A percentile compares a stretch with the other conserved stretches of the same genome.
These are phyloP conservation scores for Hamigera avellanea DNA, from an alignment of 495 filamentous ascomycete genomes.

Conservation along the genomic window DNA sequence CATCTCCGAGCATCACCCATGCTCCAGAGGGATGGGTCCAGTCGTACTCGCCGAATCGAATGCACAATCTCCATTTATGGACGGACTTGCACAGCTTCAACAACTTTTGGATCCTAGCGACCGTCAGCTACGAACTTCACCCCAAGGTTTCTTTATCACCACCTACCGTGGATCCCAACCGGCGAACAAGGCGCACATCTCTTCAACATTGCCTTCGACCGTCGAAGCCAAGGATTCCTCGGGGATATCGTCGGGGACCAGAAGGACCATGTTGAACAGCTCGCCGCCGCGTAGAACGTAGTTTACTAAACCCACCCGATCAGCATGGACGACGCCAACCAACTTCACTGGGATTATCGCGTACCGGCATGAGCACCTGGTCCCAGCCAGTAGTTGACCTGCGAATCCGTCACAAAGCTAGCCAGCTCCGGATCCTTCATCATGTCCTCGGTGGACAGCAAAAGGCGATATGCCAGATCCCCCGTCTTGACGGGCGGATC, in stretches of 20 bases:
- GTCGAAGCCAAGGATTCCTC: conserved; percentile 40
- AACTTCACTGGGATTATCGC: too few relatives aligned
- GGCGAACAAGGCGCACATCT: conserved; percentile 51
- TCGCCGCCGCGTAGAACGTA: conserved; percentile 40
- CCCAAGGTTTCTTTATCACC: too few relatives aligned
- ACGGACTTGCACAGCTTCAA: too few relatives aligned
- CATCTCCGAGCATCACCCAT: too few relatives aligned
- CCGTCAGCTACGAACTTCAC: too few relatives aligned
- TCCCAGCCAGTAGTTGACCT: conserved; percentile 63
- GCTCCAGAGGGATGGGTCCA: too few relatives aligned
- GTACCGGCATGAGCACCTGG: conserved; percentile 52
- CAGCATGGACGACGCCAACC: too few relatives aligned
- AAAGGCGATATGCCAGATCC: conserved; percentile 54
- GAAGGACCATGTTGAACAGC: conserved; percentile 56
- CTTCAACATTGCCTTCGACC: conserved; percentile 43
- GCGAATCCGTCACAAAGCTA: conserved; percentile 38
- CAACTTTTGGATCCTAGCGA: too few relatives aligned
- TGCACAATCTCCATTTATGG: too few relatives aligned
- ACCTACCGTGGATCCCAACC: conserved; percentile 55
- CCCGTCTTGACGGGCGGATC: conserved; percentile 44
- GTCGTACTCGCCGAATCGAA: too few relatives aligned
- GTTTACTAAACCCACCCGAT: too few relatives aligned
- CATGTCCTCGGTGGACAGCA: conserved; percentile 38
- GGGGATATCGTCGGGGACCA: conserved; percentile 60
- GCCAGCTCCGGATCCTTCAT: conserved; percentile 38